Base-by-base conservation (phyloP, 345 rosid species). In the Corymbia maculata region DNA sequence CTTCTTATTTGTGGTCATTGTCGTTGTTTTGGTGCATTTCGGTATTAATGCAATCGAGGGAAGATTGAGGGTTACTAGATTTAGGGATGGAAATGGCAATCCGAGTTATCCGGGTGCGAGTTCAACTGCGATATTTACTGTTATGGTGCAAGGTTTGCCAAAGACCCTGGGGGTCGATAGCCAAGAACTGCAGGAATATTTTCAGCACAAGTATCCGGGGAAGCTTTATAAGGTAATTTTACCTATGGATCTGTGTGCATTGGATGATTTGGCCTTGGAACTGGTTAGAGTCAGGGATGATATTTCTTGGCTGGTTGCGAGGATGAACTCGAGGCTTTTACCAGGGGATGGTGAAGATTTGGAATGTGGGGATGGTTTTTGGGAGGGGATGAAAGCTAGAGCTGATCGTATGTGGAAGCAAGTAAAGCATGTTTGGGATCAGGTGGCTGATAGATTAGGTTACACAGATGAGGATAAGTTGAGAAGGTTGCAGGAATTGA, bases 181-280 rank as follows among this genome's bases (percentile, higher is more conserved):
- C 89, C 91, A 88, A 79, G 93, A 95, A 87, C 90, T 98, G 91
- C 91, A 90, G 59, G 98, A 97, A 88, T 97, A 96, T 89, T 95
- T 98, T 91, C 93, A 93, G 79, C 89, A 92, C 24, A 95, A 90
- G 92, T 98, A 95, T 88, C 99, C 99, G 0, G 99, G 98, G 84
- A 98, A 96, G 88, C 94, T 98, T 90, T 97, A 94, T 87, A 94
- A 89, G 93, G 93, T 97, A 85, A 90, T 97, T 32, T 87, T 98
- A 89, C 99, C 99, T 4, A 96, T 97, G 99, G 99, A 98, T 94
- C 92, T 98, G 87, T 96, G 98, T 93, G 96, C 99, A 66, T 89
- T 98, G 93, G 99, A 96, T 92, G 99, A 97, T 91, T 93, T 98
- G 85, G 99, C 98, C 28, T 92, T 95, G 13, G 98, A 96, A 87